A percentile compares a stretch with the other conserved stretches of the same genome.
These are phyloP conservation scores for Apiospora arundinis DNA, from an alignment of 2,329 filamentous ascomycete species.

Conservation along the genomic window DNA sequence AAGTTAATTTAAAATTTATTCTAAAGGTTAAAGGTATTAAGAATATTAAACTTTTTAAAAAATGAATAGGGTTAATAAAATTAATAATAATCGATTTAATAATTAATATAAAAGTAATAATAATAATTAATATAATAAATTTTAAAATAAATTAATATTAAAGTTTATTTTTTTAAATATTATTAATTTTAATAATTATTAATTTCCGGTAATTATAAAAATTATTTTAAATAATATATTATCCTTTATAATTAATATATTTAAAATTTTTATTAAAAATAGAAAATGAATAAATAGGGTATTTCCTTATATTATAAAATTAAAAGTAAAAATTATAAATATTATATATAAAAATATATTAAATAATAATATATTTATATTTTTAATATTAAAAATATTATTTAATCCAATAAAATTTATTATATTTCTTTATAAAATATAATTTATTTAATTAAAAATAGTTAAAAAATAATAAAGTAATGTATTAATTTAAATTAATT, in stretches of 20 bases:
- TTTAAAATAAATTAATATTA: too few relatives aligned
- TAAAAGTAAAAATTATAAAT: not conserved
- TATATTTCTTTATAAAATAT: not conserved
- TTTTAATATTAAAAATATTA: not conserved
- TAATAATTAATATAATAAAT: not conserved
- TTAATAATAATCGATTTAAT: too few relatives aligned
- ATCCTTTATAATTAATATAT: not conserved
- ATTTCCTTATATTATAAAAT: not conserved
- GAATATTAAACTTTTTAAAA: too few relatives aligned
- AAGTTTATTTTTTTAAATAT: not conserved
- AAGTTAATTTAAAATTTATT: too few relatives aligned
- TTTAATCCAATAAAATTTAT: not conserved
- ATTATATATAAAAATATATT: not conserved
- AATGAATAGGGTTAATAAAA: too few relatives aligned
- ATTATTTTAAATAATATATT: not conserved
- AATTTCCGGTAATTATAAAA: not conserved
- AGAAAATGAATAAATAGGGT: not conserved
- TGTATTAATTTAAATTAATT: too few relatives aligned
- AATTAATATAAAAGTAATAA: too few relatives aligned
- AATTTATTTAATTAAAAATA: not conserved
- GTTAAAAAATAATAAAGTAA: too few relatives aligned
- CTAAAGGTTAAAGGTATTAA: too few relatives aligned
- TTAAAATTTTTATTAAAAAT: not conserved
- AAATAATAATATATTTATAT: slow-evolving; percentile 19
- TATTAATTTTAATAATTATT: not conserved